These are phyloP conservation scores for Neurospora sublineolata DNA, from an alignment of 495 filamentous ascomycete species.

Conservation along the genomic window DNA sequence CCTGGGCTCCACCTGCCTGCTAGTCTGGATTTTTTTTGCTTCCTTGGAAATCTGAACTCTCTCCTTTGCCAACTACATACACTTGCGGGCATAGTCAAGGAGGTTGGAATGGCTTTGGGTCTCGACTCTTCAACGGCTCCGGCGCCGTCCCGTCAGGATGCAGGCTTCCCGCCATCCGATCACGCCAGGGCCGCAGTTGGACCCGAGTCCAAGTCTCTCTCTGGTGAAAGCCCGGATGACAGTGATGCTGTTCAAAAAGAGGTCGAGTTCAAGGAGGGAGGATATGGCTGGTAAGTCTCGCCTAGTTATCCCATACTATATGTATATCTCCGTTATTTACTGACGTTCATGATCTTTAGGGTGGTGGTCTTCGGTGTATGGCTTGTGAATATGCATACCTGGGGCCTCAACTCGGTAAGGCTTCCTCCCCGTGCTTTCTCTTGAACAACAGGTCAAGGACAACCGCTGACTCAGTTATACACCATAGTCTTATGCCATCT, in stretches of 20 bases:
- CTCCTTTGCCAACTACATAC: background rate
- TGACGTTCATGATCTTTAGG: conserved; percentile 18
- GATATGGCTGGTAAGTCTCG: conserved; percentile 33
- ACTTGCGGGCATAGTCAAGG: background rate
- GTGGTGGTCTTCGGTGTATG: conserved; percentile 40
- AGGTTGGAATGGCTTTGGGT: background rate
- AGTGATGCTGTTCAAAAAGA: conserved; percentile 11
- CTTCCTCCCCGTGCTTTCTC: background rate
- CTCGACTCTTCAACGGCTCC: background rate
- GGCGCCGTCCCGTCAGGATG: background rate
- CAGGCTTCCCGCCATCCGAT: background rate
- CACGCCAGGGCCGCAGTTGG: background rate
- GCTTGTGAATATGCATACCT: conserved; percentile 45
- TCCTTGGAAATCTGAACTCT: background rate
- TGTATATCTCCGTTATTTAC: background rate
- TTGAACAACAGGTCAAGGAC: background rate
- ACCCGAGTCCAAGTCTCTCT: background rate
- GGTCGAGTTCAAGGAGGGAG: conserved; percentile 32
- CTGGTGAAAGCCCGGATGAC: conserved; percentile 10
- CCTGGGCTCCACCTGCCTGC: background rate
- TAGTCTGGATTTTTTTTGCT: background rate
- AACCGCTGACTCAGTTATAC: background rate
- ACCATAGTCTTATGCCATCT: conserved; percentile 52
- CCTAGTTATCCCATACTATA: background rate
- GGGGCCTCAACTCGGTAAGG: conserved; percentile 47